Evolutionary conservation across 192 early-diverging fungal species (phyloP), one percentile per base, ranked within the genome.

Genomic region (Geranomyces variabilis): DNA sequence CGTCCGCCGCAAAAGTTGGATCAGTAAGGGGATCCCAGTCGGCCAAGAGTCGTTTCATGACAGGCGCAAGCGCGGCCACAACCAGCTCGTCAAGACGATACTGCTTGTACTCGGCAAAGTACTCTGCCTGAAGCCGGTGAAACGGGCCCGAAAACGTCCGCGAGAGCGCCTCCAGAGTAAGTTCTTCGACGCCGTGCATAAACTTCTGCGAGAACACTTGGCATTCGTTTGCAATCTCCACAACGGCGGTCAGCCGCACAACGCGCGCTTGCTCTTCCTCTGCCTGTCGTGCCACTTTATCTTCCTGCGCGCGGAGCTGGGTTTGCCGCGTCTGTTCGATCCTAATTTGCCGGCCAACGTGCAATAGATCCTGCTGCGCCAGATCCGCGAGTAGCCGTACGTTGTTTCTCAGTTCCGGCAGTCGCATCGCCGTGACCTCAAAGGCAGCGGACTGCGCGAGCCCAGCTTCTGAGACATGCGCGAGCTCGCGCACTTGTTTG

Each of bases 331-430:
- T 71, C 31, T 74, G 69, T 34, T 88, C 86, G 0, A 85, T 76
- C 49, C 81, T 80, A 53, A 84, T 78, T 58, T 89, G 85, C 30
- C 86, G 69, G 1, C 83, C 75, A 17, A 90, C 47, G 44, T 90
- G 84, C 58, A 91, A 79, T 29, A 95, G 66, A 76, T 94, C 90
- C 14, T 81, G 70, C 47, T 86, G 80, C 0, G 91, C 81, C 44
- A 93, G 81, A 47, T 93, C 92, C 3, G 88, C 87, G 55, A 95
- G 75, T 0, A 93, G 71, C 9, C 86, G 86, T 9, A 94, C 59
- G 57, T 94, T 94, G 70, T 94, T 87, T 13, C 89, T 79, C 9
- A 94, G 74, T 69, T 94, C 93, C 0, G 92, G 90, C 24, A 94
- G 70, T 17, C 86, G 84, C 43, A 81, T 74, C 10, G 86, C 80